Base-by-base conservation (phyloP, 106 monocot species). In the Amphibolis antarctica region DNA sequence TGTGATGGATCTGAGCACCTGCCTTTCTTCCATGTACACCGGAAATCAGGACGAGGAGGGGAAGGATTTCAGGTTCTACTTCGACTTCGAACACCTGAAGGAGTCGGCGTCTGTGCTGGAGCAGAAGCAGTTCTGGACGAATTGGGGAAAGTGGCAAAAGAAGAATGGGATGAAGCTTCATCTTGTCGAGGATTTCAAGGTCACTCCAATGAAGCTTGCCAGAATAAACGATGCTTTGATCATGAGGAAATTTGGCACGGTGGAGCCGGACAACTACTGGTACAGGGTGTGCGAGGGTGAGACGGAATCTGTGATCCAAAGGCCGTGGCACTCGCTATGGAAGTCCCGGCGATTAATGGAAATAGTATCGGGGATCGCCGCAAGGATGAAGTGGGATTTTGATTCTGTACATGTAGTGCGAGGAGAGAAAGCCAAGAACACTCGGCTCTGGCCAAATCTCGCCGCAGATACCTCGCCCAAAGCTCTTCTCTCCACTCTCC, bases 31-130 rank as follows among this genome's bases (percentile, higher is more conserved):
- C 7, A 68, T 75, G 28, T 84, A 89, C 55, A 75, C 81, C 5
- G 65, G 74, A 0, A 81, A 77, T 19, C 76, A 82, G 65, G 75
- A 89, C 15, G 89, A 86, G 50, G 93, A 88, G 15, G 85, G 84
- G 25, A 94, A 83, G 69, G 93, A 94, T 63, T 94, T 94, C 63
- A 63, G 93, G 46, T 86, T 86, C 64, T 94, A 94, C 79, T 94
- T 89, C 30, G 89, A 94, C 70, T 94, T 89, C 53, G 89, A 94
- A 77, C 93, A 94, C 66, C 44, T 94, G 55, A 81, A 74, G 79
- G 81, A 86, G 23, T 81, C 86, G 0, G 86, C 86, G 0, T 80
- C 86, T 0, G 93, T 94, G 15, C 59, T 94, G 5, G 93, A 94
- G 59, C 89, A 89, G 73, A 23, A 42, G 4, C 72, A 94, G 71